phyloP scores from a whole-genome alignment of 805 yeast species.

The Candida michaelii region DNA sequence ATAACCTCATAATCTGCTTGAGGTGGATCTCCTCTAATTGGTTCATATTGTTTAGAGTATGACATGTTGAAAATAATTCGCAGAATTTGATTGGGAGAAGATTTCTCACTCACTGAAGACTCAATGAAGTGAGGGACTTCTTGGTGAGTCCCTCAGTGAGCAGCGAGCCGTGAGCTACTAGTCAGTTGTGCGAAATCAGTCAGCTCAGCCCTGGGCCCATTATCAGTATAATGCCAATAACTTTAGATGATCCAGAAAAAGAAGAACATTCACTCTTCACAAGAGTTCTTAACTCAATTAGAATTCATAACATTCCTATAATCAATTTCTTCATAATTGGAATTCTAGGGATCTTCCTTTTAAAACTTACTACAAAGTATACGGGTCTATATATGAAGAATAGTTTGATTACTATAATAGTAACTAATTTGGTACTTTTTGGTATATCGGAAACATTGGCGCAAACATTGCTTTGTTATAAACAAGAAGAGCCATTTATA shows the following conservation, averaged over 20 bases:
- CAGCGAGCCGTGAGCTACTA: no score
- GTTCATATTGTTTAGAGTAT: slow-evolving; percentile 37
- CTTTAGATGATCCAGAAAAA: neutral
- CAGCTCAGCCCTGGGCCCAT: no score
- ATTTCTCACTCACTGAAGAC: neutral
- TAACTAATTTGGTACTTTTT: slow-evolving; percentile 75
- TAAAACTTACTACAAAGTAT: slow-evolving; percentile 57
- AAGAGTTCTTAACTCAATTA: slow-evolving; percentile 28
- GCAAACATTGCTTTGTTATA: slow-evolving; percentile 55
- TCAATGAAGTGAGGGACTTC: no score
- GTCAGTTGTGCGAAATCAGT: no score
- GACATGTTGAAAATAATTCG: slow-evolving; percentile 31
- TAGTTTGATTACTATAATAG: slow-evolving; percentile 74
- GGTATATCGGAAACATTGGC: slow-evolving; percentile 94
- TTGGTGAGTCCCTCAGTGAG: no score
- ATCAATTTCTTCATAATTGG: slow-evolving; percentile 54
- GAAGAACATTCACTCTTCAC: slow-evolving; percentile 15
- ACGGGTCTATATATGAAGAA: slow-evolving; percentile 60
- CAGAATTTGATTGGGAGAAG: slow-evolving; percentile 36
- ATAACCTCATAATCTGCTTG: slow-evolving; percentile 50
- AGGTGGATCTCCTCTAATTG: slow-evolving; percentile 40
- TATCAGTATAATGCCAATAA: slow-evolving; percentile 2
- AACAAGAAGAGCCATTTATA: slow-evolving; percentile 16
- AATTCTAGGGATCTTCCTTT: slow-evolving; percentile 48
- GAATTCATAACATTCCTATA: slow-evolving; percentile 52